A percentile compares a stretch with the other conserved stretches of the same genome.
Conservation (phyloP, 2,329 filamentous ascomycete species). For the Ascomycota sp. region DNA sequence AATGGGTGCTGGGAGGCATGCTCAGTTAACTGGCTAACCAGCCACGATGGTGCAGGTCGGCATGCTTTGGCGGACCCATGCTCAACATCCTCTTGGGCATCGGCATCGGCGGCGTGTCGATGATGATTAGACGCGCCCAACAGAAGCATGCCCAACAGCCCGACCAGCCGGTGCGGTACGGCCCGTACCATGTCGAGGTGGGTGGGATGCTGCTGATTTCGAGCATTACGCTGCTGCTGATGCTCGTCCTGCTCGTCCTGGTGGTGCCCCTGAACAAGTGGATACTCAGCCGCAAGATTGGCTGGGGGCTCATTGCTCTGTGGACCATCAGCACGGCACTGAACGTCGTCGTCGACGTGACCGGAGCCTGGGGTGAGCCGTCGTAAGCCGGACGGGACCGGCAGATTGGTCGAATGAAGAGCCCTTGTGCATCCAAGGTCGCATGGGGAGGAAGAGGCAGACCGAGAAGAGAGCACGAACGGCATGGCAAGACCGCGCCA, state of each 20-base stretch:
- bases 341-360: constrained; percentile 66
- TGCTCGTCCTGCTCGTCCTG: constrained; percentile 57
- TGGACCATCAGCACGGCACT: constrained; percentile 64
- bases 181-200: constrained; percentile 66
- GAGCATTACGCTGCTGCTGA: constrained; percentile 64
- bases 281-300: constrained; percentile 67
- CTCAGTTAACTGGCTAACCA: no score
- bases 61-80: constrained; percentile 97
- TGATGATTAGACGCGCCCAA: constrained; percentile 55
- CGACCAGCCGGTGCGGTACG: constrained; percentile 40
- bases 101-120: constrained; percentile 75
- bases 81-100: constrained; percentile 91
- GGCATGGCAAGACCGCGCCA: no score
- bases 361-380: constrained; percentile 24
- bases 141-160: constrained; percentile 48
- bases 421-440: no score
- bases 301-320: constrained; percentile 56
- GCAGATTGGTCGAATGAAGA: no score
- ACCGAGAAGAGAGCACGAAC: no score
- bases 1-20: not conserved
- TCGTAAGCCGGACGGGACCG: no score
- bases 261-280: constrained; percentile 71
- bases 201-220: constrained; percentile 72
- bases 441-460: no score
- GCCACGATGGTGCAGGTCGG: constrained; percentile 38